A percentile compares a stretch with the other conserved stretches of the same genome.
Conservation (phyloP, 2,329 filamentous ascomycete species). For the Pseudogymnoascus sp. region DNA sequence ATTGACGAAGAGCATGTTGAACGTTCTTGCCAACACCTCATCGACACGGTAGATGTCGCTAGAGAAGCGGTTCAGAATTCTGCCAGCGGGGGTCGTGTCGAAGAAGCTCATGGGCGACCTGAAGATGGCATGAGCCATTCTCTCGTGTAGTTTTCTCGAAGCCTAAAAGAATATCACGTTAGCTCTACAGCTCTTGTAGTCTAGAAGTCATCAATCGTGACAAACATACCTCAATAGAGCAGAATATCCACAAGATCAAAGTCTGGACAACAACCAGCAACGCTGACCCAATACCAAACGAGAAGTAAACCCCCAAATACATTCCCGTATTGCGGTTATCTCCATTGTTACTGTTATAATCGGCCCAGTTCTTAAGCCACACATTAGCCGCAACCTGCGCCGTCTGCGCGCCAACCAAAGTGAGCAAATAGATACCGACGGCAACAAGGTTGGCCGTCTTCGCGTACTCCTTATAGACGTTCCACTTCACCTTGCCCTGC, state of each 20-base stretch:
- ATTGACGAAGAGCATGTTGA: slow-evolving; percentile 92
- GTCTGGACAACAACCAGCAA: slow-evolving; percentile 84
- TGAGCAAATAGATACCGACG: slow-evolving; percentile 69
- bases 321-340: slow-evolving; percentile 72
- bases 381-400: slow-evolving; percentile 75
- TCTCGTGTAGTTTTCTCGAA: slow-evolving; percentile 89
- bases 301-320: slow-evolving; percentile 93
- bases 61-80: slow-evolving; percentile 94
- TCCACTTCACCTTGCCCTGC: slow-evolving; percentile 97
- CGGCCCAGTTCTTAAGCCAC: slow-evolving; percentile 92
- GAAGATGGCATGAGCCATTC: slow-evolving; percentile 97
- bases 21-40: slow-evolving; percentile 88
- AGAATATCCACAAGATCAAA: slow-evolving; percentile 97
- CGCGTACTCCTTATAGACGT: slow-evolving; percentile 88
- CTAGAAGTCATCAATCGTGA: slow-evolving; percentile 20
- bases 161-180: slow-evolving; percentile 44
- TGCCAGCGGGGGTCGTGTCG: slow-evolving; percentile 91
- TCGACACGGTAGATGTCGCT: slow-evolving; percentile 76
- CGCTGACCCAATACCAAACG: slow-evolving; percentile 81
- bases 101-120: slow-evolving; percentile 98
- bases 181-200: slow-evolving; percentile 12
- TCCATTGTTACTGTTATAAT: slow-evolving; percentile 60
- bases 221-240: slow-evolving; percentile 80
- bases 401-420: slow-evolving; percentile 72
- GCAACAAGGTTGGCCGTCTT: slow-evolving; percentile 86